Base-by-base conservation (phyloP, 768 basidiomycete species). In the Suillus occidentalis region DNA sequence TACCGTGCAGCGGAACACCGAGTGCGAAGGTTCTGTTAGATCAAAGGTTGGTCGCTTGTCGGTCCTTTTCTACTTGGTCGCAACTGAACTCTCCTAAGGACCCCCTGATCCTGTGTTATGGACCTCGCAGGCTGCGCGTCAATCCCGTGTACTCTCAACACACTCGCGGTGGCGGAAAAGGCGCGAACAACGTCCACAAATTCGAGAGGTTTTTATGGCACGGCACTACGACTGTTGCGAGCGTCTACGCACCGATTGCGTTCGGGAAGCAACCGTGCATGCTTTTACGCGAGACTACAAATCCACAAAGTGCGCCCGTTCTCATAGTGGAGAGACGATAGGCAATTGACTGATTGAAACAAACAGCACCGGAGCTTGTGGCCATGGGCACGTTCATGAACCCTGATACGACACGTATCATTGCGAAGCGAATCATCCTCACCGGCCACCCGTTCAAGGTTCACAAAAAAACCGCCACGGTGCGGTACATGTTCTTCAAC, bases 401-500 rank as follows among this genome's bases (percentile, higher is more conserved):
- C 71, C 87, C 95, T 3, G 95, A 98, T 76, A 93, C 97, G 42
- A 95, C 93, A 1, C 88, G 97, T 28, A 84, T 98, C 73, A 85
- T 95, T 65, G 89, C 94, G 53, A 99, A 99, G 77, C 89, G 97
- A n/a, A 86, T 97, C 76, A 85, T 98, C 67, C 83, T 99, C 52
- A 95, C 97, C 3, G 97, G 97, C 0, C 95, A 97, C 77, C 97
- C 97, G 1, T 92, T 95, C 87, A 96, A 95, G 72, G 89, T 98
- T 2, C 96, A 99, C 83, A 94, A 95, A 75, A 95, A 94, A 82
- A 94, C 94, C 6, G 97, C 96, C 3, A 99, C 97, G 7, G 89
- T 99, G 70, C 89, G 97, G 63, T 99, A 98, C 81, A 93, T 99
- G 94, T 99, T 99, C 81, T 99, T 99, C 85, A 90, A 96, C 76